A percentile compares a stretch with the other conserved stretches of the same genome.
Evolutionary conservation across 1,139 yeast genomes (phyloP).

Genomic region (Yamadazyma siamensis): DNA sequence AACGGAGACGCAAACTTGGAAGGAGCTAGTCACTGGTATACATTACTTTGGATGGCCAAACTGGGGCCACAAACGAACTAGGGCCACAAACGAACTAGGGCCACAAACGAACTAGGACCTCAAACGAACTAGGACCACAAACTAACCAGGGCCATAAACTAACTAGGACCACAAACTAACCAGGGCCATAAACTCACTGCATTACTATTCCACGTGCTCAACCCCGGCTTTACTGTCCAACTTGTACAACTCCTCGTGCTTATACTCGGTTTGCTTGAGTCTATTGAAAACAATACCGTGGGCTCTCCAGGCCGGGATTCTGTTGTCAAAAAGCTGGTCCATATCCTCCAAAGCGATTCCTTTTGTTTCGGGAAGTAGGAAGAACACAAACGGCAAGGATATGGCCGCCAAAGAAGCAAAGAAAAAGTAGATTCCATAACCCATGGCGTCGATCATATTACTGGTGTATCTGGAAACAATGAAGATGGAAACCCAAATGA

Average conservation of each 20-base stretch:
- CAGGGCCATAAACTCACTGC: no score
- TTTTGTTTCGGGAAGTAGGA: slow-evolving; percentile 38
- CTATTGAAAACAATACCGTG: slow-evolving; percentile 22
- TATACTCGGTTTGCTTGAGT: slow-evolving; percentile 17
- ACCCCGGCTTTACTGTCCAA: no score
- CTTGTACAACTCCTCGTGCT: not conserved
- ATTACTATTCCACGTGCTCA: no score
- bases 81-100: no score
- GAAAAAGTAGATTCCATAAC: slow-evolving; percentile 40
- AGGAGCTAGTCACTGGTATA: not conserved
- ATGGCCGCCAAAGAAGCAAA: slow-evolving; percentile 32
- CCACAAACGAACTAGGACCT: no score
- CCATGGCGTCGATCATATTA: slow-evolving; percentile 36
- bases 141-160: no score
- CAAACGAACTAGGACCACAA: no score
- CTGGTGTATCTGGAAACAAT: slow-evolving; percentile 38
- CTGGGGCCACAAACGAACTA: no score
- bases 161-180: no score
- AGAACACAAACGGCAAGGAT: slow-evolving; percentile 35
- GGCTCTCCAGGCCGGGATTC: slow-evolving; percentile 28
- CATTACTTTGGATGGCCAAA: no score
- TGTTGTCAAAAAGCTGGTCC: slow-evolving; percentile 34
- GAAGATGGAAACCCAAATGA: slow-evolving; percentile 43
- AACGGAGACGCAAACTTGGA: slow-evolving; percentile 22
- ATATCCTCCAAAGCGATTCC: slow-evolving; percentile 44